phyloP scores from a whole-genome alignment of 495 filamentous ascomycete genomes.

The Annulohypoxylon maeteangense region DNA sequence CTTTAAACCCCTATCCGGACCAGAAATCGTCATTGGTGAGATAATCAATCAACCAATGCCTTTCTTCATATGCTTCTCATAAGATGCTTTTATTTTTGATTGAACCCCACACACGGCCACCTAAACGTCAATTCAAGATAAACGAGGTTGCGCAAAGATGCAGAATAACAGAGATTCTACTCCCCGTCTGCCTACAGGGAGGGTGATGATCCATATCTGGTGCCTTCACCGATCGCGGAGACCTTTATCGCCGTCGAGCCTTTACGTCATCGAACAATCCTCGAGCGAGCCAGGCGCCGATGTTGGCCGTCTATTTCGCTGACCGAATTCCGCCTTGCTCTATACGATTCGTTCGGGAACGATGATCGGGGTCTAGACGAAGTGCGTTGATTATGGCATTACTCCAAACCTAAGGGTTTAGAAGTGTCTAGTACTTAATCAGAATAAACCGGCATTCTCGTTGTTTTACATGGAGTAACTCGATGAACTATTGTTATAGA shows the following conservation, averaged over 20 bases:
- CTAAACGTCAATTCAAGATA: neutral
- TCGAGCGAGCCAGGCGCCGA: neutral
- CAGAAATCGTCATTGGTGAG: neutral
- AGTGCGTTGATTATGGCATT: neutral
- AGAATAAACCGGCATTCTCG: neutral
- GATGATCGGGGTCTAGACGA: neutral
- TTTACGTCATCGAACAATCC: neutral
- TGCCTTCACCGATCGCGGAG: neutral
- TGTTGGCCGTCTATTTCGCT: conserved; percentile 1
- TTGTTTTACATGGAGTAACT: conserved; percentile 28
- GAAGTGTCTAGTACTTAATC: conserved; percentile 1
- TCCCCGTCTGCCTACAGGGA: neutral
- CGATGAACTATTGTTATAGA: conserved; percentile 31
- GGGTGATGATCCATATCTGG: neutral
- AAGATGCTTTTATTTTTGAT: neutral
- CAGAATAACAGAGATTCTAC: neutral
- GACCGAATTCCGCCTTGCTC: neutral
- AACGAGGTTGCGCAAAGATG: neutral
- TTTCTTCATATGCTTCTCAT: neutral
- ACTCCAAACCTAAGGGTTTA: neutral
- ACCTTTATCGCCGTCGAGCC: neutral
- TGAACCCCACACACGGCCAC: neutral
- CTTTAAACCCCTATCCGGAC: neutral
- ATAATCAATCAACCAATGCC: neutral
- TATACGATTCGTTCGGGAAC: neutral